These are phyloP conservation scores for Pseudogymnoascus sp. DNA, from an alignment of 2,329 filamentous ascomycete species.

Conservation along the genomic window DNA sequence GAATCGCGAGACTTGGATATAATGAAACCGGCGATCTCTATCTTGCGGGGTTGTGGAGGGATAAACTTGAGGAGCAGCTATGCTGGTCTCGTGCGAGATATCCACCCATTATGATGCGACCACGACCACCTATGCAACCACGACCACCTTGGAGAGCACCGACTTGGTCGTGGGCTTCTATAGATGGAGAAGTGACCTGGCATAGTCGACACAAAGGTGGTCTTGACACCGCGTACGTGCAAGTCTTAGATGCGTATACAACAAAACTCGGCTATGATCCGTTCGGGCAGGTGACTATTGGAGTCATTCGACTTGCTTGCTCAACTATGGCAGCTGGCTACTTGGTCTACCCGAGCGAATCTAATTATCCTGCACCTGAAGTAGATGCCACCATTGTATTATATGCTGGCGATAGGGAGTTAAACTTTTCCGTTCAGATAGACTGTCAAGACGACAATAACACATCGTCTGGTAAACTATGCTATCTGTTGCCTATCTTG, in stretches of 20 bases:
- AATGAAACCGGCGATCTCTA: not conserved
- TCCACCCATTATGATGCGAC: not conserved
- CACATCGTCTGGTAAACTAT: not conserved
- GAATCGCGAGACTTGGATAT: conserved; percentile 11
- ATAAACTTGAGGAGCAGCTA: conserved; percentile 15
- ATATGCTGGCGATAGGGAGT: not conserved
- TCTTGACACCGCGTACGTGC: conserved; percentile 10
- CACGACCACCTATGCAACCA: not conserved
- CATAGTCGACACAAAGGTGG: conserved; percentile 2
- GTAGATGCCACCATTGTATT: not conserved
- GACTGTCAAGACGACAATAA: conserved; percentile 14
- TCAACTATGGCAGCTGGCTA: conserved; percentile 14
- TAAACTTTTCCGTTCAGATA: conserved; percentile 8
- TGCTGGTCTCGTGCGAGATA: not conserved
- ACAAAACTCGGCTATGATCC: conserved; percentile 12
- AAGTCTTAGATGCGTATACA: conserved; percentile 14
- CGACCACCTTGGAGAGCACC: conserved; percentile 15
- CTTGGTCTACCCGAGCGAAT: conserved; percentile 7
- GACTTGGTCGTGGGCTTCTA: conserved; percentile 16
- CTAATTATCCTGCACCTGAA: not conserved
- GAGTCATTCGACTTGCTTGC: conserved; percentile 17
- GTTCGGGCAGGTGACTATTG: conserved; percentile 15
- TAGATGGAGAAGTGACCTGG: conserved; percentile 11
- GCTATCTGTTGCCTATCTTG: conserved; percentile 11
- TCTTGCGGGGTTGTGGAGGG: conserved; percentile 15